Base-by-base conservation (phyloP, 306 rosid species). In the Pachyrhizus erosus region DNA sequence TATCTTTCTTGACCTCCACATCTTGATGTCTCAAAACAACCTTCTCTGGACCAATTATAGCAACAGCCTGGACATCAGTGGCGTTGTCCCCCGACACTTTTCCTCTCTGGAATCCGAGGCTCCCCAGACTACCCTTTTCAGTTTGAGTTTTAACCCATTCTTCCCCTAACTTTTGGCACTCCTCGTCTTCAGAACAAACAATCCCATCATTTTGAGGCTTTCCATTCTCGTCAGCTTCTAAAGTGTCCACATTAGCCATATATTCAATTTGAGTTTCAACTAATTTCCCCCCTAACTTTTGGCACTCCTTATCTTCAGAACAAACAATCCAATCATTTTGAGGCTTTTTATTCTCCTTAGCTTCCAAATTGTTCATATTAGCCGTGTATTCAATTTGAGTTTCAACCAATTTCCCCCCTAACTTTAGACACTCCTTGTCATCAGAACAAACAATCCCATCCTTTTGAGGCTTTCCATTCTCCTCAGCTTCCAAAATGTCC, bases 11-110 rank as follows among this genome's bases (percentile, higher is more conserved):
- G 55, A 87, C 90, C 62, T 88, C 86, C 85, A 87, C 76, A 86
- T 92, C 91, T 88, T 89, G 94, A 80, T 86, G 94, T 72, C 89
- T 89, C 90, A 96, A 84, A 83, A 85, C 84, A 80, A 96, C 91
- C 73, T 85, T 85, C 67, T 88, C 92, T 46, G 86, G 40, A 40
- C 68, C 84, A 48, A 80, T 51, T 80, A 72, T 66, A 12, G 76
- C 77, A 46, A 51, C 87, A 13, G 21, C 72, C 42, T 49, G 61
- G 54, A 15, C 82, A 68, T 75, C 83, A 82, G 46, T 86, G 45
- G 67, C 87, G 73, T 58, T 77, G 17, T 75, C 91, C 51, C 75
- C 91, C 87, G 82, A 70, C 76, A 87, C 82, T 78, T 39, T 85
- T 64, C 89, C 93, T 78, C 82, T 78, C 87, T 76, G 66, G 67